These are phyloP conservation scores for Nadsonia starkeyi-henricii DNA, from an alignment of 1,139 yeast species.

Conservation along the genomic window DNA sequence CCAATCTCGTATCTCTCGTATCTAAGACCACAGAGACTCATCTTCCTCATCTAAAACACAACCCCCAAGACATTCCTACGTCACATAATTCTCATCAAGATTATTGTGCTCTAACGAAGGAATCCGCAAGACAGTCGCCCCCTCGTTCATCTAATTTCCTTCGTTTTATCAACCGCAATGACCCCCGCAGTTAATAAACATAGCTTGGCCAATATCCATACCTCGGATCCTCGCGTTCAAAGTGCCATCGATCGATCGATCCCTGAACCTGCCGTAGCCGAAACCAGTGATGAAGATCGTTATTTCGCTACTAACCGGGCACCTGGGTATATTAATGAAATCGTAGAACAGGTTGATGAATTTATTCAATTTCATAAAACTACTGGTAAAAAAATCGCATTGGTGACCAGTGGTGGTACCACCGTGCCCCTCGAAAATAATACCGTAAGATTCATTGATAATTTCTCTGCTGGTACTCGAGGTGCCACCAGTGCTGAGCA, in stretches of 20 bases:
- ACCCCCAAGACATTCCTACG: too few relatives aligned
- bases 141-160: neutral
- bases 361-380: slow-evolving; percentile 38
- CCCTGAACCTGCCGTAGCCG: slow-evolving; percentile 72
- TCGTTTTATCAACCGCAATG: neutral
- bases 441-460: slow-evolving; percentile 91
- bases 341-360: slow-evolving; percentile 39
- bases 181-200: neutral
- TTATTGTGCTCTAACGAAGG: too few relatives aligned
- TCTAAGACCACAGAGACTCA: too few relatives aligned
- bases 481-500: slow-evolving; percentile 95
- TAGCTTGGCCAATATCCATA: slow-evolving; percentile 24
- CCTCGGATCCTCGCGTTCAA: slow-evolving; percentile 57
- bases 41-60: too few relatives aligned
- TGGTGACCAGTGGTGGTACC: slow-evolving; percentile 96
- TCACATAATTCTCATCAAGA: too few relatives aligned
- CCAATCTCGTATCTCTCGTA: too few relatives aligned
- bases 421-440: slow-evolving; percentile 95
- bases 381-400: slow-evolving; percentile 39
- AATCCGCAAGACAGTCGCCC: too few relatives aligned
- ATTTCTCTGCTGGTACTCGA: slow-evolving; percentile 87
- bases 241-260: slow-evolving; percentile 68
- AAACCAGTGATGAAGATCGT: slow-evolving; percentile 52
- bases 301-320: slow-evolving; percentile 61
- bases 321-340: slow-evolving; percentile 57